Base-by-base conservation (phyloP, 2,329 filamentous ascomycete species). In the Ceratocystis lukuohia region DNA sequence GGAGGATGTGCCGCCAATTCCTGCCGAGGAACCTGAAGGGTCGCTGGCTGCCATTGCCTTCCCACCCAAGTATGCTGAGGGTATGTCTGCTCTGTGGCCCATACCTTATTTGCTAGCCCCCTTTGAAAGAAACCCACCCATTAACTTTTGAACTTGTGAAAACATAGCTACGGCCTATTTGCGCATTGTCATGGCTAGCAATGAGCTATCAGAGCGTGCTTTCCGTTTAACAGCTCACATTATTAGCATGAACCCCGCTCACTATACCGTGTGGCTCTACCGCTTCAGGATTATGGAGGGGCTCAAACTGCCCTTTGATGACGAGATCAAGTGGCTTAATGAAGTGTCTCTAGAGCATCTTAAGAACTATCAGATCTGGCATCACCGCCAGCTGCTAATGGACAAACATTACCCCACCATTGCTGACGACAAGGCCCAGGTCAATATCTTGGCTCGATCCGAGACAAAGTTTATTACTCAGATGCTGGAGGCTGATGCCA, bases 351-450 rank as follows among this genome's bases (percentile, higher is more conserved):
- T 96, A 64, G 80, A 84, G 67, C 88, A 96, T 74, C 85, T 95
- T 72, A 99, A 99, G 76, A 99, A 97, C 78, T 99, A 99, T 78
- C 94, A 99, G 77, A 99, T 99, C 75, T 99, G 94, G 89, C 85
- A 88, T 74, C 85, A 87, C 72, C 81, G 85, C 30, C 84, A 87
- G 74, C 77, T 86, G n/a, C 78, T 88, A 41, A 78, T 87, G 64
- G 83, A 88, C 70, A 74, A 80, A 69, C 78, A 84, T 71, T 80
- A 80, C 71, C 76, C 80, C 70, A 75, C 83, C 76, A 89, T 84
- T 78, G 87, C 77, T 74, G 82, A 71, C 74, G 85, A 80, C 74
- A 70, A 76, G 77, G 74, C 80, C 78, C 75, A 82, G 78, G 69
- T 85, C 79, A 71, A 80, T 80, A 71, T 71, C 67, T 80, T 90